Conservation (phyloP, 2,329 filamentous ascomycete genomes). For the Penicillium sp. region DNA sequence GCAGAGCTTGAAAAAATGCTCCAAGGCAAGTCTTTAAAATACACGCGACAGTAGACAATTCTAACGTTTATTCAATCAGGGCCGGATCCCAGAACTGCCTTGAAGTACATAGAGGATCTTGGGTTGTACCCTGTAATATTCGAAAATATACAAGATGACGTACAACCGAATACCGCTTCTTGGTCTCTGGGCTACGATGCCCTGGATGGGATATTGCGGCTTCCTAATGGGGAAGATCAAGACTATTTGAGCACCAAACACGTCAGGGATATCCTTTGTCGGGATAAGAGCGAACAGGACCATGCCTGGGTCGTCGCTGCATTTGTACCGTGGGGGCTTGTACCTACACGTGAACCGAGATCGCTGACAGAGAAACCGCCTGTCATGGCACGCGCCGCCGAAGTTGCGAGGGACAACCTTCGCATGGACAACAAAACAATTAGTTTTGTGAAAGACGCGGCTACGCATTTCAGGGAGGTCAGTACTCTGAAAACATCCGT, state of each 20-base stretch:
- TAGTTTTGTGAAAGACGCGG: conserved; percentile 62
- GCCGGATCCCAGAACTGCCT: conserved; percentile 35
- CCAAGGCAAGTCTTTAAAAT: conserved; percentile 49
- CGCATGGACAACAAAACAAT: conserved; percentile 73
- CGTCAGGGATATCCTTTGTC: conserved; percentile 52
- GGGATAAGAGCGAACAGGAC: conserved; percentile 62
- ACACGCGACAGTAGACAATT: background rate
- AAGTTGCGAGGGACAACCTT: conserved; percentile 71
- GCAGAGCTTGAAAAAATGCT: conserved; percentile 90
- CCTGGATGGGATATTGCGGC: conserved; percentile 49
- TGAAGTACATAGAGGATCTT: conserved; percentile 37
- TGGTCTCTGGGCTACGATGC: conserved; percentile 65
- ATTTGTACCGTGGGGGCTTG: conserved; percentile 67
- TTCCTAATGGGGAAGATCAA: conserved; percentile 37
- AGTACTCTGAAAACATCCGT: conserved; percentile 51
- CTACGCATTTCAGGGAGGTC: conserved; percentile 63
- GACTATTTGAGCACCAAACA: conserved; percentile 38
- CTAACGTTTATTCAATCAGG: conserved; percentile 20
- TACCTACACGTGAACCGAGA: conserved; percentile 33
- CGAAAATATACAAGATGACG: conserved; percentile 43
- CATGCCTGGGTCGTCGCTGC: conserved; percentile 73
- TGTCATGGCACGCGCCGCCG: conserved; percentile 56
- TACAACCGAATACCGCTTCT: conserved; percentile 53
- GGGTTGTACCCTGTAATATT: conserved; percentile 40
- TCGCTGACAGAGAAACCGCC: conserved; percentile 46